These are phyloP conservation scores for Erythrobasidium hasegawianum DNA, from an alignment of 1,284 basidiomycete genomes.

Conservation along the genomic window DNA sequence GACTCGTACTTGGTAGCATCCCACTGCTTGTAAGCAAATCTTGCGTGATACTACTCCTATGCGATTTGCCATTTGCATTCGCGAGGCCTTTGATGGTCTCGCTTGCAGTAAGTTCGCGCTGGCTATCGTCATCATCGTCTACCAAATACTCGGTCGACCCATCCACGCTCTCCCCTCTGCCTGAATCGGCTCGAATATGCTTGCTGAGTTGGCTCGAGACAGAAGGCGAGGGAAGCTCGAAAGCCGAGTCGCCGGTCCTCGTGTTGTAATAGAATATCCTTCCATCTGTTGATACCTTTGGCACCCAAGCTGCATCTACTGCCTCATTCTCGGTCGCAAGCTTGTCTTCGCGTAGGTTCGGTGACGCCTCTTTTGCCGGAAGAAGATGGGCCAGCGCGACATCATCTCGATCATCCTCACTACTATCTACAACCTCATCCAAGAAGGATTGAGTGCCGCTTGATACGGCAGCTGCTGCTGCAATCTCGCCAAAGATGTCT, in stretches of 20 bases:
- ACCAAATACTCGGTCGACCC: not conserved
- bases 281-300: conserved; percentile 38
- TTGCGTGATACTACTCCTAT: too few species aligned
- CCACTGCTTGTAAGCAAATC: too few species aligned
- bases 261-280: conserved; percentile 93
- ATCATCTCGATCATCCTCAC: conserved; percentile 9
- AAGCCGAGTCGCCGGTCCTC: conserved; percentile 77
- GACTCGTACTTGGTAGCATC: not conserved
- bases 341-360: not conserved
- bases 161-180: not conserved
- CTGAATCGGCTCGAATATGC: not conserved
- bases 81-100: not conserved
- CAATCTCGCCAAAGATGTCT: conserved; percentile 45
- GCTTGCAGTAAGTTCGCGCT: not conserved
- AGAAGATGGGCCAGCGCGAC: conserved; percentile 13
- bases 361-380: not conserved
- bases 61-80: not conserved
- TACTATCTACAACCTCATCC: not conserved
- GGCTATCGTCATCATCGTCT: not conserved
- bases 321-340: not conserved
- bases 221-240: conserved; percentile 64
- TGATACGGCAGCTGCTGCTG: conserved; percentile 38
- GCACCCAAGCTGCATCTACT: conserved; percentile 42
- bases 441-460: not conserved
- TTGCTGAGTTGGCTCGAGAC: conserved; percentile 8